Evolutionary conservation across 2,329 filamentous ascomycete genomes (phyloP), one percentile per base, ranked within the genome.

Genomic region (Aspergillus sp.): DNA sequence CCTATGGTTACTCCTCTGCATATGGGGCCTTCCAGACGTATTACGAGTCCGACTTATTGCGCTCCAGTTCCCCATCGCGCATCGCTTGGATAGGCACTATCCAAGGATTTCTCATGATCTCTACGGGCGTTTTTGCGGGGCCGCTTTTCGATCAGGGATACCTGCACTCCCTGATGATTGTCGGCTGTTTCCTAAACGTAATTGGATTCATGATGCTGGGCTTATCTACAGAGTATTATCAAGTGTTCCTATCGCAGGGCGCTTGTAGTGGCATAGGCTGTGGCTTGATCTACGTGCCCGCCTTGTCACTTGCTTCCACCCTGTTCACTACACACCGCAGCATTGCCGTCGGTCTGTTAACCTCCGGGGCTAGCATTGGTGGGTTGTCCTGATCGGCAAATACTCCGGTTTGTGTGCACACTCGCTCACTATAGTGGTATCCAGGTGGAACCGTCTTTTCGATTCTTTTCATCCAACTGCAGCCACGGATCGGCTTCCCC

Each of bases 271-370:
- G 80, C 2, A 51, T 81, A 5, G 86, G 84, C 1, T 82, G 82
- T 59, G 86, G 86, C 4, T 83, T 79, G 61, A 72, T 88, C 13
- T 88, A 86, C 72, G 83, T 84, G 59, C 83, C 87, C 0, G 76
- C 80, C 57, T 78, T 89, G 25, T 82, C 86, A 0, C 81, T 87
- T 0, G 76, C 89, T 2, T 82, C 85, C 9, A 85, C 85, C 2
- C 89, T 88, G 67, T 88, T 88, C 66, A 74, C 76, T 30, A 79
- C 76, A 43, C 79, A 77, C 55, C 76, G 82, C 17, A 78, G 79
- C 1, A 71, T 88, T 36, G 85, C 83, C 2, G 77, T 87, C 23
- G 83, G 84, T 1, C 67, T 87, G 13, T 80, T 82, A 0, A 81
- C 84, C 0, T 80, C 79, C 8, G 85, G 85, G 13, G 56, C 59